Conservation (phyloP, 441 rosid species). For the Raphanus hybrid region DNA sequence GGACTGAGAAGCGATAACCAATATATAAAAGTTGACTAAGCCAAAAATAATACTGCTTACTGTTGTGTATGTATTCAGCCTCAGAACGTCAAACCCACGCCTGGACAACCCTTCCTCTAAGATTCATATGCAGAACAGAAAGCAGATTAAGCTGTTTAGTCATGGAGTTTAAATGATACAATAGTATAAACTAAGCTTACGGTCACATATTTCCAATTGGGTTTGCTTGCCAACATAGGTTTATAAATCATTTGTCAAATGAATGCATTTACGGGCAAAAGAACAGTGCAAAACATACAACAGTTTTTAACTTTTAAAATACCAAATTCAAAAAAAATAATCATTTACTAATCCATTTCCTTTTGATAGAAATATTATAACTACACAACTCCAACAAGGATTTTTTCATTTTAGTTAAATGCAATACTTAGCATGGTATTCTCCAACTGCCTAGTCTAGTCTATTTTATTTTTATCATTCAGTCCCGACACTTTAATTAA, state of each 20-base stretch:
- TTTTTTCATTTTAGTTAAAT: neutral
- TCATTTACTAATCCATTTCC: neutral
- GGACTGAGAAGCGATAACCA: conserved; percentile 12
- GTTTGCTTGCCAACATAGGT: neutral
- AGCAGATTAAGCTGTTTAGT: conserved; percentile 32
- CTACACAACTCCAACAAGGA: neutral
- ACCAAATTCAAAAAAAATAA: neutral
- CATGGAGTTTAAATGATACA: conserved; percentile 9
- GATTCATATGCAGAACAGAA: conserved; percentile 40
- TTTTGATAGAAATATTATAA: neutral
- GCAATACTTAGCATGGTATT: conserved; percentile 9
- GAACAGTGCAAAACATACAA: neutral
- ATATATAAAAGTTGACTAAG: neutral
- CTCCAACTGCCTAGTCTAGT: conserved; percentile 2
- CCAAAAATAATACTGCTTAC: conserved; percentile 52
- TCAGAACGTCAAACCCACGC: conserved; percentile 91
- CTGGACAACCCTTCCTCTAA: conserved; percentile 82
- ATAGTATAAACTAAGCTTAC: conserved; percentile 1
- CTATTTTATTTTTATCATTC: neutral
- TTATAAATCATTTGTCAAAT: no score
- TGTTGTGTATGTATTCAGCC: conserved; percentile 92
- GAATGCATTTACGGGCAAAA: no score
- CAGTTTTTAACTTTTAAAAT: neutral
- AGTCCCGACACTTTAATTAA: neutral
- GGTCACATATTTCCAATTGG: neutral